These are phyloP conservation scores for Pichia sp. DNA, from an alignment of 1,139 yeast species.

Conservation along the genomic window DNA sequence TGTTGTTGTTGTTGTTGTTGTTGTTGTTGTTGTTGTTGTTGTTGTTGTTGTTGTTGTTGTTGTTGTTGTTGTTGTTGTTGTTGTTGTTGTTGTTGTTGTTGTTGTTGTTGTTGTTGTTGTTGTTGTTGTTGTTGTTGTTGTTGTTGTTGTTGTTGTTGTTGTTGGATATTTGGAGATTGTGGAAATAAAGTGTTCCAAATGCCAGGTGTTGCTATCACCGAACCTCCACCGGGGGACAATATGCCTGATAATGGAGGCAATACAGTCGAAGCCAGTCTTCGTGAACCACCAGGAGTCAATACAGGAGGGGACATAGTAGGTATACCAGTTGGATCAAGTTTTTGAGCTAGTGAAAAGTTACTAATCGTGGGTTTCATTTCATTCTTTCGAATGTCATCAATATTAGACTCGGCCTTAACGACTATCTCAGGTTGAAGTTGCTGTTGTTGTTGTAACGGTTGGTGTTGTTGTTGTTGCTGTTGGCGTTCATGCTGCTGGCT, in stretches of 20 bases:
- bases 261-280: slow-evolving; percentile 30
- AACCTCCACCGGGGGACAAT: slow-evolving; percentile 30
- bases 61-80: background rate
- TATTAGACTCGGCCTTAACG: background rate
- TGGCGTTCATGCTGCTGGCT: background rate
- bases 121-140: slow-evolving; percentile 4
- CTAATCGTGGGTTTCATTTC: background rate
- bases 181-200: slow-evolving; percentile 43
- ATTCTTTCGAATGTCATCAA: background rate
- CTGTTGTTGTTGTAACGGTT: background rate
- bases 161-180: slow-evolving; percentile 25
- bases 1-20: slow-evolving; percentile 22
- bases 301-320: slow-evolving; percentile 40
- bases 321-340: background rate
- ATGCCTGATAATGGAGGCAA: slow-evolving; percentile 43
- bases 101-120: slow-evolving; percentile 5
- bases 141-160: slow-evolving; percentile 27
- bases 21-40: slow-evolving; percentile 27
- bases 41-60: no score
- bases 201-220: slow-evolving; percentile 46
- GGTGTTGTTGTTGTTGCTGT: background rate
- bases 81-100: background rate
- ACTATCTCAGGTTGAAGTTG: background rate
- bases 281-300: slow-evolving; percentile 47
- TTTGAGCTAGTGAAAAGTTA: background rate